A percentile compares a stretch with the other conserved stretches of the same genome.
Evolutionary conservation across 2,329 filamentous ascomycete species (phyloP).

Genomic region (Neonectria sp.): DNA sequence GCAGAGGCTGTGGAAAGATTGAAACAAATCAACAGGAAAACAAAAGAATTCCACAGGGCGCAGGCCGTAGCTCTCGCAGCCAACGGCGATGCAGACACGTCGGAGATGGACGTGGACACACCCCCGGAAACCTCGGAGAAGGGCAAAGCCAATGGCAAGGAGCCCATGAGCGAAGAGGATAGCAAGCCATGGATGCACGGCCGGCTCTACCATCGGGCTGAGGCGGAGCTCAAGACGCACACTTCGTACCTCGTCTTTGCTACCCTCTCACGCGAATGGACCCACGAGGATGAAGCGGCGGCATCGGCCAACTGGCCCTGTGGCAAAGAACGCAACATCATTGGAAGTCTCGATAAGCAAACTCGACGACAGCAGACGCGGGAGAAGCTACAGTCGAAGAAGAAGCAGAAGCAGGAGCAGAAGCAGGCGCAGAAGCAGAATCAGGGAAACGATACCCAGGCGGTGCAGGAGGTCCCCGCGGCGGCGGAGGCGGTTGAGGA

Average conservation of each 20-base stretch:
- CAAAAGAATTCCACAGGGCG: slow-evolving; percentile 73
- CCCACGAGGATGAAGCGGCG: slow-evolving; percentile 81
- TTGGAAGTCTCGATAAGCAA: slow-evolving; percentile 68
- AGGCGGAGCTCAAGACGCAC: slow-evolving; percentile 93
- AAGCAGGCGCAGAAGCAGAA: slow-evolving; percentile 59
- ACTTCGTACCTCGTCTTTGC: slow-evolving; percentile 98
- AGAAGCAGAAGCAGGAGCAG: slow-evolving; percentile 56
- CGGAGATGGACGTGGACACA: slow-evolving; percentile 60
- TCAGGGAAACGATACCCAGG: slow-evolving; percentile 43
- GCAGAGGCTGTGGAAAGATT: slow-evolving; percentile 83
- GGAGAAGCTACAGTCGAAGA: slow-evolving; percentile 64
- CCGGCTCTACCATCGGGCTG: slow-evolving; percentile 82
- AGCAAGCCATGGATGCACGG: slow-evolving; percentile 81
- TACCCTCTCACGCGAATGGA: slow-evolving; percentile 89
- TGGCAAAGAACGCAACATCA: slow-evolving; percentile 66
- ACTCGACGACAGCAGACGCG: slow-evolving; percentile 71
- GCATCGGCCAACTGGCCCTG: slow-evolving; percentile 77
- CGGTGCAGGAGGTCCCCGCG: slow-evolving; percentile 17
- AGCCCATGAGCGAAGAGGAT: slow-evolving; percentile 43
- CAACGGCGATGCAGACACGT: slow-evolving; percentile 46
- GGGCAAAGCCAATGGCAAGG: slow-evolving; percentile 45
- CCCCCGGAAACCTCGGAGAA: slow-evolving; percentile 47
- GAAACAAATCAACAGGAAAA: slow-evolving; percentile 79
- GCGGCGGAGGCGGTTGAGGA: slow-evolving; percentile 32
- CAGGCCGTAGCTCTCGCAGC: slow-evolving; percentile 40